Conservation (phyloP, 1,284 basidiomycete species). For the Anthracocystis walkeri region DNA sequence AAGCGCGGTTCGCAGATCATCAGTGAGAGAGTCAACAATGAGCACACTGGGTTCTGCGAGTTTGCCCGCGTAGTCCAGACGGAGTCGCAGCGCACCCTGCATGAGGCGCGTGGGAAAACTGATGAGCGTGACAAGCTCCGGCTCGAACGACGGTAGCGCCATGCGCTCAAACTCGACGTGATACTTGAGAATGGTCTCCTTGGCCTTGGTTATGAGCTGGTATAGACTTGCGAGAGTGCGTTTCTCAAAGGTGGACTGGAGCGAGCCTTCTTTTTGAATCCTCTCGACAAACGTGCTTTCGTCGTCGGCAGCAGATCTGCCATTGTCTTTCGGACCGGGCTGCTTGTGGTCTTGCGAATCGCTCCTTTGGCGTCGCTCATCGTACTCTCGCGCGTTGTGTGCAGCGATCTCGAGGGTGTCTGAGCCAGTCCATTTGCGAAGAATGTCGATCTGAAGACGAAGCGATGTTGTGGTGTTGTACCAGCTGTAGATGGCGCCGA, state of each 20-base stretch:
- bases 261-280: constrained; percentile 92
- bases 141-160: constrained; percentile 91
- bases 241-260: constrained; percentile 93
- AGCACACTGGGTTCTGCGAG: constrained; percentile 82
- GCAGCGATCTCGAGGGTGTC: constrained; percentile 56
- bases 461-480: constrained; percentile 62
- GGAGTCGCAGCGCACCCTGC: constrained; percentile 87
- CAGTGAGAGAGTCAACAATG: constrained; percentile 94
- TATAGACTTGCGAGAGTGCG: constrained; percentile 89
- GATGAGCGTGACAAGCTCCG: constrained; percentile 90
- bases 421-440: constrained; percentile 67
- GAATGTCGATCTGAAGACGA: constrained; percentile 58
- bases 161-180: constrained; percentile 81
- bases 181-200: constrained; percentile 86
- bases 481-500: constrained; percentile 66
- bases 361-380: constrained; percentile 14
- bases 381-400: constrained; percentile 17
- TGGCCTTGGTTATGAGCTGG: constrained; percentile 85
- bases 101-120: constrained; percentile 94
- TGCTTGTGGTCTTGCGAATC: constrained; percentile 18
- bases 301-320: constrained; percentile 34
- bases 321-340: constrained; percentile 17
- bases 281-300: constrained; percentile 82
- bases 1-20: constrained; percentile 91
- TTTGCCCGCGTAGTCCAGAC: constrained; percentile 89